phyloP scores from a whole-genome alignment of 208 protist species.

The Trypanosoma grayi region DNA sequence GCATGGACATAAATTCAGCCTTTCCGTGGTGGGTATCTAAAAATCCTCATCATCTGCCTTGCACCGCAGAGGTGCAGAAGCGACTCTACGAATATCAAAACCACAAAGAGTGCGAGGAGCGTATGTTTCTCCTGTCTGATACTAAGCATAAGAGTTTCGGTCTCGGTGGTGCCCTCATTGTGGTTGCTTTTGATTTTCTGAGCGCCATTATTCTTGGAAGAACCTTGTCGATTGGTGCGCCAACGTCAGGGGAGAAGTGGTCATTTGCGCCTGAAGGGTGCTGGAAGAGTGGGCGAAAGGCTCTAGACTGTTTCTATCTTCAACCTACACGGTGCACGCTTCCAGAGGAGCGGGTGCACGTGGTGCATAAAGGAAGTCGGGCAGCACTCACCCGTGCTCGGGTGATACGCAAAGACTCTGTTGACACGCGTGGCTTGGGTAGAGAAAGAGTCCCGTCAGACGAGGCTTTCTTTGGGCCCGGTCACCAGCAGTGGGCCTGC shows the following conservation, averaged over 20 bases:
- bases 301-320: slow-evolving; percentile 29
- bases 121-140: slow-evolving; percentile 12
- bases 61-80: slow-evolving; percentile 23
- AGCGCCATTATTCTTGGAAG: slow-evolving; percentile 19
- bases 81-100: slow-evolving; percentile 21
- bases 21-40: slow-evolving; percentile 13
- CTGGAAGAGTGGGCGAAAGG: background rate
- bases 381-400: background rate
- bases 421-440: slow-evolving; percentile 17
- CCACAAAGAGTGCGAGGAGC: background rate
- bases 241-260: background rate
- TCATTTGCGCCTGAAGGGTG: slow-evolving; percentile 18
- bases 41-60: slow-evolving; percentile 10
- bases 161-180: slow-evolving; percentile 19
- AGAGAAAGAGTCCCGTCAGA: slow-evolving; percentile 22
- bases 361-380: background rate
- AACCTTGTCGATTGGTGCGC: slow-evolving; percentile 7
- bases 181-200: slow-evolving; percentile 28
- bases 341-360: background rate
- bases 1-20: background rate
- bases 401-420: slow-evolving; percentile 22
- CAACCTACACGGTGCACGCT: slow-evolving; percentile 15
- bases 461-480: slow-evolving; percentile 17
- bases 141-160: slow-evolving; percentile 17
- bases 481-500: slow-evolving; percentile 12